Evolutionary conservation across 2,329 filamentous ascomycete species (phyloP), one percentile per base, ranked within the genome.

Genomic region (Aspergillus sp.): DNA sequence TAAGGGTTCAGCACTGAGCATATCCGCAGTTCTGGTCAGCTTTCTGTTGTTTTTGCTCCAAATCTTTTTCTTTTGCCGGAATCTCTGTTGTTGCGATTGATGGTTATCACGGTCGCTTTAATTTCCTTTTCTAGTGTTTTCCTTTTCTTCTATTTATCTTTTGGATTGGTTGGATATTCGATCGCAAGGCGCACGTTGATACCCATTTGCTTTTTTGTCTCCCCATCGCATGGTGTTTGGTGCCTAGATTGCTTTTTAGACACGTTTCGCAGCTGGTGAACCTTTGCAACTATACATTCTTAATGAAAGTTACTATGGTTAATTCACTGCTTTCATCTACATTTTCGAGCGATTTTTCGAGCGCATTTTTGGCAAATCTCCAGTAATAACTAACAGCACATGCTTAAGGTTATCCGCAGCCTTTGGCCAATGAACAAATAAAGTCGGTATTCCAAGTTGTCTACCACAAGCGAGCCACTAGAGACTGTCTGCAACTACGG

Each of bases 1-100:
- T 87, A 87, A 88, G 86, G 85, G 85, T 74, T 57, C 34, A 57
- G 63, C 66, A 64, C 67, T 57, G 64, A 62, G 65, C 65, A 64
- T 65, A 64, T 60, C 61, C 61, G 61, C 64, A 64, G 63, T 63
- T 67, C 64, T 60, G 64, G 66, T 59, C 64, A 25, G 43, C 19
- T 60, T 54, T 51, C 51, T 60, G 25, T 28, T 28, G 25, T 28
- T 41, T 47, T 50, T 55, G 50, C 41, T 54, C 52, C 54, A 11
- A 41, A 41, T 41, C 11, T 15, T 15, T 8, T 2, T 1, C 34
- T 13, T 15, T 15, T 41, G 11, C 9, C 34, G 15, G 34, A 41
- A 15, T 13, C 34, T 15, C 34, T 41, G 8, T 5, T 15, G 34
- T 41, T 15, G 34, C 34, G 11, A 41, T 11, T 28, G 11, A 13